Evolutionary conservation across 140 eudicot species (phyloP), one percentile per base, ranked within the genome.

Genomic region (Cichorium intybus): DNA sequence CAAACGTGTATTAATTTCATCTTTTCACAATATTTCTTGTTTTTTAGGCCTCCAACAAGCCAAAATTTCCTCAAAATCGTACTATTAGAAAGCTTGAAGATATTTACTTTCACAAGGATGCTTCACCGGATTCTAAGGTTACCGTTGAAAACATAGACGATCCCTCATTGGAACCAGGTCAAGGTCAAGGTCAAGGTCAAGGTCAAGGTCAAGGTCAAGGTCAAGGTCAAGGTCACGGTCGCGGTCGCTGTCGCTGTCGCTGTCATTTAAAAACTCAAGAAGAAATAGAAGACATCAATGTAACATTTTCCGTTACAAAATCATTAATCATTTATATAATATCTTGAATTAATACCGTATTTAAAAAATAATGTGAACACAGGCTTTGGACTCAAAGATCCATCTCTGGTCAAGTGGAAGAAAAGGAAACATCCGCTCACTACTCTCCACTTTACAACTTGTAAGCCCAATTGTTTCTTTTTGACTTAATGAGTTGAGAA

Each of bases 401-500:
- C 79, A 37, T 5, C 75, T 79, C 20, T 94, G 99, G 99, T 86
- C 95, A 50, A 69, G 63, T 20, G 99, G 97, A 62, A 94, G 87
- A 80, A 85, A 84, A 81, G 97, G 97, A 64, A 94, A 89, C 77
- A 89, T 94, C 39, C 97, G 95, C 15, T 87, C 99, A 22, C 71
- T 94, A 47, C 85, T 94, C 26, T 94, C 99, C 39, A 94, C 99
- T 28, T 62, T 94, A 69, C 99, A 94, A 80, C 86, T 75, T 66
- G 99, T 94, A 85, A 79, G 87, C 56, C 33, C 31, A 65, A n/a
- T n/a, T n/a, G n/a, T n/a, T n/a, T n/a, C n/a, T n/a, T n/a, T n/a
- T n/a, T n/a, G 31, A 2, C 31, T 27, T 27, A 27, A 27, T 27
- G 31, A 27, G 31, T 27, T 27, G 5, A 27, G 31, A 27, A 27